phyloP scores from a whole-genome alignment of 2,329 filamentous ascomycete genomes.

The Diplodia seriata region DNA sequence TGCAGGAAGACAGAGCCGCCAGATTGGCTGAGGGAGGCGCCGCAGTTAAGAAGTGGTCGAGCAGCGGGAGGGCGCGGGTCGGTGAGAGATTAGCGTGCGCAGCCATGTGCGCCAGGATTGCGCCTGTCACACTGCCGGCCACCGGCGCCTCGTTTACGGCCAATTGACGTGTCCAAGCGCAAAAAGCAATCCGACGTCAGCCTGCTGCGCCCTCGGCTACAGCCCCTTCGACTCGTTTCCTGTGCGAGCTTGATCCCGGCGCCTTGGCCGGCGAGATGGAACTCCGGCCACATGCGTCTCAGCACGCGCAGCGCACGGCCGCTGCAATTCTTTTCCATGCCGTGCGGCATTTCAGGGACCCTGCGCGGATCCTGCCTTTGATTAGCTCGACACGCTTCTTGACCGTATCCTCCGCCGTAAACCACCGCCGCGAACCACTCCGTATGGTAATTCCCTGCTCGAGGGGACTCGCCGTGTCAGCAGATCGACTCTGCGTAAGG shows the following conservation, averaged over 20 bases:
- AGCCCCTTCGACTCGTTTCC: slow-evolving; percentile 25
- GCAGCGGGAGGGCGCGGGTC: slow-evolving; percentile 31
- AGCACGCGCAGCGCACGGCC: slow-evolving; percentile 30
- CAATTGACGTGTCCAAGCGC: slow-evolving; percentile 32
- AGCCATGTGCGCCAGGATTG: slow-evolving; percentile 28
- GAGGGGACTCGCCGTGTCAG: slow-evolving; percentile 17
- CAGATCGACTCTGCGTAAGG: neutral
- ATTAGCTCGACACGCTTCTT: slow-evolving; percentile 13
- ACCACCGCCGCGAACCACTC: slow-evolving; percentile 1
- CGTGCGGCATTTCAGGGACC: slow-evolving; percentile 27
- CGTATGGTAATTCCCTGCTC: slow-evolving; percentile 11
- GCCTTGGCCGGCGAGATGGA: slow-evolving; percentile 13
- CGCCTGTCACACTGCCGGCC: slow-evolving; percentile 31
- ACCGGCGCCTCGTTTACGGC: slow-evolving; percentile 22
- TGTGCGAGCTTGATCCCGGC: slow-evolving; percentile 14
- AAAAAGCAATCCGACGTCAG: slow-evolving; percentile 30
- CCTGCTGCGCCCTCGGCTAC: slow-evolving; percentile 25
- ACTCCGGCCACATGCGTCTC: slow-evolving; percentile 31
- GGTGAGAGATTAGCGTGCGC: slow-evolving; percentile 33
- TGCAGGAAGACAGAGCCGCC: slow-evolving; percentile 17
- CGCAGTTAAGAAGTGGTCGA: slow-evolving; percentile 31
- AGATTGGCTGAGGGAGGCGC: slow-evolving; percentile 32
- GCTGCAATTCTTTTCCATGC: slow-evolving; percentile 19
- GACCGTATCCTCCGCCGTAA: slow-evolving; percentile 20
- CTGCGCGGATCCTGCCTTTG: slow-evolving; percentile 20